Base-by-base conservation (phyloP, 106 monocot species). In the Dendrobium nobile region DNA sequence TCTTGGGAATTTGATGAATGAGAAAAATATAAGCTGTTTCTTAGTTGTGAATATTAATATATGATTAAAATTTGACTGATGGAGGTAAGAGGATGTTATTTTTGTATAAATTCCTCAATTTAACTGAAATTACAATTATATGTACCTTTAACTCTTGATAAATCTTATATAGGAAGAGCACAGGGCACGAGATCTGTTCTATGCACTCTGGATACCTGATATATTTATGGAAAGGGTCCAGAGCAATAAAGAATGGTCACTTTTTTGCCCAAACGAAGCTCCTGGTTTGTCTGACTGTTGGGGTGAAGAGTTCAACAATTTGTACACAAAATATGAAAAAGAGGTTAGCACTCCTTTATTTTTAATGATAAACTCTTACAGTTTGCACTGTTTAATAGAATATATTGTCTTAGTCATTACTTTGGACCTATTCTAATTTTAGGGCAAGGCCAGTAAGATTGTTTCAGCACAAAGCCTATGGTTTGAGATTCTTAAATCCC, bases 141-240 rank as follows among this genome's bases (percentile, higher is more conserved):
- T 26, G 64, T 58, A 58, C n/a, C 6, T 65, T 10, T 65, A 22
- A 22, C 6, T 26, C 64, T 26, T 22, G 26, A 70, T 41, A 40
- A 72, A 72, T 4, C 16, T 72, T 33, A 72, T 33, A 72, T 67
- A 97, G 96, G 96, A 97, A 80, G 96, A 97, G 68, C 90, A 94
- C 48, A 86, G 96, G 54, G 96, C 96, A 73, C 83, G 96, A 11
- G 96, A 97, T 87, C 79, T 97, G 22, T 94, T 97, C 81, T 97
- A 88, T 90, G 94, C 89, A 0, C 85, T 94, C 2, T 98, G 97
- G 97, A 75, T 98, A 75, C 92, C 94, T n/a, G 97, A 82, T 31
- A 27, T 82, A 3, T 82, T 82, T 27, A 82, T 82, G 82, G 28
- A 82, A 45, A 64, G 82, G 47, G 82, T 82, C 15, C 56, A 76